Conservation (phyloP, 805 yeast genomes). For the Pichia scutulata region DNA sequence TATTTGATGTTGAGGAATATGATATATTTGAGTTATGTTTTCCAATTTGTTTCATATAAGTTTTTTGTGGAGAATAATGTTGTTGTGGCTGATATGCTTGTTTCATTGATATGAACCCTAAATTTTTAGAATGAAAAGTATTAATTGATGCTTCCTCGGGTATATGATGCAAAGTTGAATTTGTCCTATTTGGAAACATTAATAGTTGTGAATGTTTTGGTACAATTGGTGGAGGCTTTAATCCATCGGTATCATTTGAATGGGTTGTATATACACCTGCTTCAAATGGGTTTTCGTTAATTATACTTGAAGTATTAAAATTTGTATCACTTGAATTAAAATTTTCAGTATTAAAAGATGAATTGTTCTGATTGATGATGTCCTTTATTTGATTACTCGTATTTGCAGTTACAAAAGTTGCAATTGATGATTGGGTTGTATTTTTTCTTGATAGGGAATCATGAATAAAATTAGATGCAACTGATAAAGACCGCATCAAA, state of each 20-base stretch:
- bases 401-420: conserved; percentile 19
- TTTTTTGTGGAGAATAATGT: neutral
- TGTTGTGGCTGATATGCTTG: neutral
- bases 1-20: neutral
- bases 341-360: neutral
- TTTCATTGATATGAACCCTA: conserved; percentile 6
- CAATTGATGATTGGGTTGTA: conserved; percentile 25
- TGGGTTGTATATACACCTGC: neutral
- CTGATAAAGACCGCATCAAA: conserved; percentile 22
- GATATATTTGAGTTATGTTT: neutral
- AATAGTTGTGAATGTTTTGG: conserved; percentile 8
- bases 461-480: conserved; percentile 21
- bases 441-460: conserved; percentile 21
- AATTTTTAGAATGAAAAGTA: conserved; percentile 10
- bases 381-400: neutral
- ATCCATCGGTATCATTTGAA: neutral
- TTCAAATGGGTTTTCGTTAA: conserved; percentile 5
- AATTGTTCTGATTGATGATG: neutral
- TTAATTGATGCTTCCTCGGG: conserved; percentile 16
- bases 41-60: conserved; percentile 3
- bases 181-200: conserved; percentile 8
- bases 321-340: neutral
- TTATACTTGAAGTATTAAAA: neutral
- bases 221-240: conserved; percentile 8
- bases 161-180: conserved; percentile 12